These are phyloP conservation scores for Penicillium sp. DNA, from an alignment of 2,329 filamentous ascomycete genomes.

Conservation along the genomic window DNA sequence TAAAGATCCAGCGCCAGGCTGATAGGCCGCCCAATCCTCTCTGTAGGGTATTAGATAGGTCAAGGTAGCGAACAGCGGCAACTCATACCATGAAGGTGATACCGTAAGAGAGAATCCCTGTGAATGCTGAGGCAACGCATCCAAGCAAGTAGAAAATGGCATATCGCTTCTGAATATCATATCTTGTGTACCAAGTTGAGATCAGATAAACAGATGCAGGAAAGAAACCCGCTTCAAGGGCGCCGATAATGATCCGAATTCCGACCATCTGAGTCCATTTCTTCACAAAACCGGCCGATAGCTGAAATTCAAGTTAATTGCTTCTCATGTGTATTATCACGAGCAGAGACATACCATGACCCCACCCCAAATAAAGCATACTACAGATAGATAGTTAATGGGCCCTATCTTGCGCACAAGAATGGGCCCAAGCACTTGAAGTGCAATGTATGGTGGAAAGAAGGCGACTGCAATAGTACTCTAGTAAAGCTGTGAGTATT, in stretches of 20 bases:
- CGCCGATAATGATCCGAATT: constrained; percentile 48
- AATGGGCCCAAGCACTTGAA: constrained; percentile 12
- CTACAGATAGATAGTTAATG: constrained; percentile 9
- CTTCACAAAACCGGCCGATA: constrained; percentile 21
- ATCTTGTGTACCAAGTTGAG: constrained; percentile 70
- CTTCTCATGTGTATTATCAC: neutral
- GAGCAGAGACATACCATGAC: constrained; percentile 11
- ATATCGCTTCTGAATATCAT: constrained; percentile 51
- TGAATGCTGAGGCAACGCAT: constrained; percentile 9
- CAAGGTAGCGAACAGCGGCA: neutral
- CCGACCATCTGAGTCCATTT: constrained; percentile 45
- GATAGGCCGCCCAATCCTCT: constrained; percentile 47
- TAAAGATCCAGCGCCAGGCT: constrained; percentile 73
- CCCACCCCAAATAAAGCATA: constrained; percentile 12
- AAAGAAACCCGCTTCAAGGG: constrained; percentile 51
- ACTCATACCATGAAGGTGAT: constrained; percentile 31
- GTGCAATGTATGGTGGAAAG: constrained; percentile 18
- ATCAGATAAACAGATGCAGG: constrained; percentile 62
- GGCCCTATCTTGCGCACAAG: constrained; percentile 16
- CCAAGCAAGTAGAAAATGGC: constrained; percentile 29
- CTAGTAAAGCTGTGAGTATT: neutral
- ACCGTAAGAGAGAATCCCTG: constrained; percentile 12
- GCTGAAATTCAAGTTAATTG: neutral
- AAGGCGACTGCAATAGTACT: constrained; percentile 22
- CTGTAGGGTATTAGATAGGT: neutral